These are phyloP conservation scores for Stereum hirsutum DNA, from an alignment of 1,284 basidiomycete genomes.

Conservation along the genomic window DNA sequence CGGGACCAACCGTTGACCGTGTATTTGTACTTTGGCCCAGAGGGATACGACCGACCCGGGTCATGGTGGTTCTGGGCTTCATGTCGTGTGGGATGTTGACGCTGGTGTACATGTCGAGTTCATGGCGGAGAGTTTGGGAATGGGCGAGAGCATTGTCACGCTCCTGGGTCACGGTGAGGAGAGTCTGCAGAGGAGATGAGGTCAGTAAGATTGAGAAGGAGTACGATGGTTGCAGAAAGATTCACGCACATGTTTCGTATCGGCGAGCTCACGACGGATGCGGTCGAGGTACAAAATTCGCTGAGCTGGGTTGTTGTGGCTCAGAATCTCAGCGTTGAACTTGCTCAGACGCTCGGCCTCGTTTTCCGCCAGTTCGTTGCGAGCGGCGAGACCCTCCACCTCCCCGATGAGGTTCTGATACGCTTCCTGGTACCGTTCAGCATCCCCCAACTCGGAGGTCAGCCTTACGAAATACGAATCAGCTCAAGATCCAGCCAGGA, in stretches of 20 bases:
- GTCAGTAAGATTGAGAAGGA: not conserved
- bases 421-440: conserved; percentile 56
- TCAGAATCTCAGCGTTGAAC: conserved; percentile 71
- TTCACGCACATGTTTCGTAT: conserved; percentile 54
- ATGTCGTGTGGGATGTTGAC: conserved; percentile 43
- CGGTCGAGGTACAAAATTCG: conserved; percentile 68
- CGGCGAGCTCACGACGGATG: conserved; percentile 58
- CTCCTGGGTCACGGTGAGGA: conserved; percentile 43
- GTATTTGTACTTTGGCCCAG: conserved; percentile 37
- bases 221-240: conserved; percentile 1
- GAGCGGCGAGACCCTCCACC: conserved; percentile 48
- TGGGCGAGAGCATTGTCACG: conserved; percentile 37
- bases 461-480: conserved; percentile 30
- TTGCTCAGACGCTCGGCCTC: conserved; percentile 57
- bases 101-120: conserved; percentile 65
- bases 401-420: conserved; percentile 55
- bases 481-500: conserved; percentile 2
- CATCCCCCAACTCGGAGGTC: conserved; percentile 43
- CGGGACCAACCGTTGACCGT: not conserved
- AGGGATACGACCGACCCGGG: conserved; percentile 48
- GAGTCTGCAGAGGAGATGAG: conserved; percentile 32
- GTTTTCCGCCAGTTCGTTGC: conserved; percentile 67
- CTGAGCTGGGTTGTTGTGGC: conserved; percentile 67
- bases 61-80: conserved; percentile 57
- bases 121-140: conserved; percentile 47